These are phyloP conservation scores for Rickenella mellea DNA, from an alignment of 768 basidiomycete genomes.

Conservation along the genomic window DNA sequence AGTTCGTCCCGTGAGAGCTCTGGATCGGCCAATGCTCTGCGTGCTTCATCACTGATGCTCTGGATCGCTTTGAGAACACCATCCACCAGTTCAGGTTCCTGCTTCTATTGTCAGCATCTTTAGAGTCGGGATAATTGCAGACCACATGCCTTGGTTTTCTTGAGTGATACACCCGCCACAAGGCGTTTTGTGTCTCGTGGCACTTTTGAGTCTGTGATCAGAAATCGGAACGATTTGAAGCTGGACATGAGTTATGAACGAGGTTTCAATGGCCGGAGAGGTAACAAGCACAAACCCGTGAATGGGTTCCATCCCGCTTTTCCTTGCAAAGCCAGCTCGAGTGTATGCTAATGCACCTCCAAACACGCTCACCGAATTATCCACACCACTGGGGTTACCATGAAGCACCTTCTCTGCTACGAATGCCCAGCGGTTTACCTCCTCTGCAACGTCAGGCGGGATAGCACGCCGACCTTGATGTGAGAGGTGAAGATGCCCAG, in stretches of 20 bases:
- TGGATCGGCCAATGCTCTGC: conserved; percentile 61
- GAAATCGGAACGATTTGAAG: conserved; percentile 83
- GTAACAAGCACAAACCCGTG: conserved; percentile 55
- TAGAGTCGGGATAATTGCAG: background rate
- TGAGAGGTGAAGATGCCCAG: conserved; percentile 50
- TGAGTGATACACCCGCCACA: conserved; percentile 79
- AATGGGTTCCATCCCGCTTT: conserved; percentile 76
- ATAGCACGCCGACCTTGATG: conserved; percentile 61
- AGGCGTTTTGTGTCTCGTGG: conserved; percentile 91
- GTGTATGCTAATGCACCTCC: conserved; percentile 92
- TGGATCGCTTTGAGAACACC: conserved; percentile 76
- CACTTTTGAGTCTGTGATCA: conserved; percentile 88
- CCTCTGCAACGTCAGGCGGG: conserved; percentile 53
- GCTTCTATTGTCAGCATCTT: conserved; percentile 6
- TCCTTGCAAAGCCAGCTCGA: conserved; percentile 65
- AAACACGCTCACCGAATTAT: conserved; percentile 88
- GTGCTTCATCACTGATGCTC: conserved; percentile 75
- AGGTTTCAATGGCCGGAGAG: background rate
- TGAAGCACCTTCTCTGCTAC: conserved; percentile 93
- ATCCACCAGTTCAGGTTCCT: conserved; percentile 84
- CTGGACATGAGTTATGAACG: conserved; percentile 28
- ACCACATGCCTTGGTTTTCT: conserved; percentile 47
- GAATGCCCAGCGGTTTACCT: conserved; percentile 91
- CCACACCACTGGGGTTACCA: conserved; percentile 95
- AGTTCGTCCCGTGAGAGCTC: conserved; percentile 58